A percentile compares a stretch with the other conserved stretches of the same genome.
Conservation (phyloP, 2,329 filamentous ascomycete species). For the Penicillium sp. region DNA sequence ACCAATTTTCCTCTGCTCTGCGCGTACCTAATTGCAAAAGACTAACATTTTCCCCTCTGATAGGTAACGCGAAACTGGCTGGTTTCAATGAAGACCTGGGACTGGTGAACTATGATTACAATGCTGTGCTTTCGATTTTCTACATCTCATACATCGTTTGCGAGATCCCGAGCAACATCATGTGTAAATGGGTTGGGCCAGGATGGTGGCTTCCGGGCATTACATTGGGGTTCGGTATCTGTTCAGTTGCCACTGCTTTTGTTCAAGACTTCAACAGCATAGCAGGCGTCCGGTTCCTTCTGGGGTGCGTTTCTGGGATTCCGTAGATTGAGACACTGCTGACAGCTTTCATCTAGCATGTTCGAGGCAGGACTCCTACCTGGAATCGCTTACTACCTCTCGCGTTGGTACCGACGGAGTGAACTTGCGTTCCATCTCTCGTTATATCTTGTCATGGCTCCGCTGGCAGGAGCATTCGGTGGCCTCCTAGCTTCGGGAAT, state of each 20-base stretch:
- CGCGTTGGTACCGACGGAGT: conserved; percentile 65
- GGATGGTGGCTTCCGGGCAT: conserved; percentile 66
- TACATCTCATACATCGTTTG: conserved; percentile 71
- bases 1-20: no score
- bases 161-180: conserved; percentile 61
- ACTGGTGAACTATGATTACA: conserved; percentile 64
- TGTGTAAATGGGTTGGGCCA: conserved; percentile 67
- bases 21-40: background rate
- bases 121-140: conserved; percentile 63
- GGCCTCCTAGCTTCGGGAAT: conserved; percentile 64
- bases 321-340: background rate
- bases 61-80: conserved; percentile 65
- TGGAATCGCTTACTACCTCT: conserved; percentile 70
- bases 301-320: conserved; percentile 41
- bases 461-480: conserved; percentile 67
- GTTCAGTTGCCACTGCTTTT: conserved; percentile 63
- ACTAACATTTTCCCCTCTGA: background rate
- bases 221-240: conserved; percentile 60
- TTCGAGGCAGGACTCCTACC: conserved; percentile 73
- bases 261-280: conserved; percentile 53
- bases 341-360: conserved; percentile 30
- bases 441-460: conserved; percentile 67
- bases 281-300: conserved; percentile 62
- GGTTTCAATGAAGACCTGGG: conserved; percentile 61
- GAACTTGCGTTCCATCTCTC: conserved; percentile 66